Conservation (phyloP, 495 filamentous ascomycete species). For the Parmelia sp. region DNA sequence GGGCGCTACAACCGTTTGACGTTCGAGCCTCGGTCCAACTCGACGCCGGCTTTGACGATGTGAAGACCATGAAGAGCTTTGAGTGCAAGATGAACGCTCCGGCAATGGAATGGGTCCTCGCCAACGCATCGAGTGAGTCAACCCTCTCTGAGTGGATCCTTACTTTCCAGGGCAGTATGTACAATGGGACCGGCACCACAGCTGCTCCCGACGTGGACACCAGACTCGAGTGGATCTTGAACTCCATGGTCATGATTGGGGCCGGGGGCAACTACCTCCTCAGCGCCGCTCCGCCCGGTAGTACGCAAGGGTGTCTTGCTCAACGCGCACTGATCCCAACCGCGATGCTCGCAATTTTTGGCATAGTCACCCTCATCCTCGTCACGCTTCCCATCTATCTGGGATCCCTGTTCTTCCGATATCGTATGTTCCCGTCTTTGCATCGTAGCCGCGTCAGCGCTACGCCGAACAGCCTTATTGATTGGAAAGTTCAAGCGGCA, state of each 20-base stretch:
- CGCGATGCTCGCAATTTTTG: conserved; percentile 4
- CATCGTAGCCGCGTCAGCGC: not conserved
- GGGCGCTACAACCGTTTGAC: conserved; percentile 5
- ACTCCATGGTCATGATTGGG: conserved; percentile 12
- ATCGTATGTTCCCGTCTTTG: not conserved
- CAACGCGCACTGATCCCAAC: conserved; percentile 2
- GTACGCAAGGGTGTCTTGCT: conserved; percentile 12
- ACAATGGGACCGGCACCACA: conserved; percentile 7
- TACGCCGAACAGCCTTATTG: conserved; percentile 6
- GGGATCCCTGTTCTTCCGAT: not conserved
- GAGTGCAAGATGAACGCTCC: conserved; percentile 7
- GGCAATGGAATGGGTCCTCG: conserved; percentile 9
- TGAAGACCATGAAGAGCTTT: conserved; percentile 14
- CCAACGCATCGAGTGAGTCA: not conserved
- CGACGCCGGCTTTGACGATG: not conserved
- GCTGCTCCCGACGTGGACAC: conserved; percentile 1
- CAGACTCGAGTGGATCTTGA: conserved; percentile 9
- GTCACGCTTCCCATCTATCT: not conserved
- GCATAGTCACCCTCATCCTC: conserved; percentile 4
- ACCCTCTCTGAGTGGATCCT: conserved; percentile 12
- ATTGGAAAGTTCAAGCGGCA: conserved; percentile 7
- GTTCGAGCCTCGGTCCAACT: conserved; percentile 9
- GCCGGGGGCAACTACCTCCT: conserved; percentile 13
- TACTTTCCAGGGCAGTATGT: conserved; percentile 10
- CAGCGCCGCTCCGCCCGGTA: conserved; percentile 1